Evolutionary conservation across 164 flowering plant genomes (phyloP).

Genomic region (Brasenia schreberi): DNA sequence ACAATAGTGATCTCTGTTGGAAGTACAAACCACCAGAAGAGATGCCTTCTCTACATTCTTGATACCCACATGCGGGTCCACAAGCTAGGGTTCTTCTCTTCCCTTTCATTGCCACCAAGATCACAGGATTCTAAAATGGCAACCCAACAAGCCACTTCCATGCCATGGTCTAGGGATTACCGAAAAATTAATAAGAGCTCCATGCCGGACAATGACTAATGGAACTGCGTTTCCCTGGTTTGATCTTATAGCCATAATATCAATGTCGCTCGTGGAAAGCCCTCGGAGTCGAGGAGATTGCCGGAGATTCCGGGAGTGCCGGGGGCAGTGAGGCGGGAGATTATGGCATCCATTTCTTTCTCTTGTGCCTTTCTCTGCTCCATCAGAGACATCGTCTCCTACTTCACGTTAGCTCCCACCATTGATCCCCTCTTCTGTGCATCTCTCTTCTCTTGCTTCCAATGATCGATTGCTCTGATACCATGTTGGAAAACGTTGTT

Average conservation of each 20-base stretch:
- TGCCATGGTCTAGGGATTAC: slow-evolving; percentile 85
- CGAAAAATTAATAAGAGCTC: slow-evolving; percentile 34
- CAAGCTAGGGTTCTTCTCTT: no score
- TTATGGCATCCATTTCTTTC: slow-evolving; percentile 65
- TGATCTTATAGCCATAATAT: slow-evolving; percentile 51
- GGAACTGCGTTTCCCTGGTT: slow-evolving; percentile 47
- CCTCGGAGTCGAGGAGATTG: slow-evolving; percentile 79
- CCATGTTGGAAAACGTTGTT: no score
- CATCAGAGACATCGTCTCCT: slow-evolving; percentile 51
- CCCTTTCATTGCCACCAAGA: no score
- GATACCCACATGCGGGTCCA: no score
- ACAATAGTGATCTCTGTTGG: no score
- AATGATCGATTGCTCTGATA: no score
- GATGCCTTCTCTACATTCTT: no score
- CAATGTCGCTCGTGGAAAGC: slow-evolving; percentile 48
- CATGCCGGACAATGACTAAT: slow-evolving; percentile 58
- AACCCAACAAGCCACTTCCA: slow-evolving; percentile 81
- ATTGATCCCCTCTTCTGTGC: no score
- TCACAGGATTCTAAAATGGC: slow-evolving; percentile 48
- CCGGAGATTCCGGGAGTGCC: slow-evolving; percentile 87
- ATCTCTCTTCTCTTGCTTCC: no score
- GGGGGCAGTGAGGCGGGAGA: slow-evolving; percentile 50
- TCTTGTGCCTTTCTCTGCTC: slow-evolving; percentile 49
- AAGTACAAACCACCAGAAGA: no score
- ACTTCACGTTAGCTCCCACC: slow-evolving; percentile 77